Evolutionary conservation across 306 rosid genomes (phyloP), one percentile per base, ranked within the genome.

Genomic region (Rosa chinensis): DNA sequence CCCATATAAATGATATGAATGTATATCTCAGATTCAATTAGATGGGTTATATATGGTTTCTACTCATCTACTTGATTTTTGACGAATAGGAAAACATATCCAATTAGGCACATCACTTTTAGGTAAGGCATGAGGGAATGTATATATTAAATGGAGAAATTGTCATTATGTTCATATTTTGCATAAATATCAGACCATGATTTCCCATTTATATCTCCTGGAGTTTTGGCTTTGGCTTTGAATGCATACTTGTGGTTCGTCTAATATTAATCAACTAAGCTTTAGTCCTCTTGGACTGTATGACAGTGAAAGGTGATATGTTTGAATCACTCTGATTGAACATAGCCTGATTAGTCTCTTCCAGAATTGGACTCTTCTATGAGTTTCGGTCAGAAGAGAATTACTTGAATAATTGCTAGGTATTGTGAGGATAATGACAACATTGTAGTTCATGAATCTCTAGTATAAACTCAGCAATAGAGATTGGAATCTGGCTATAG

Each of bases 1-100:
- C 16, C 66, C 44, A 35, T 11, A 53, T n/a, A 8, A 55, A 53
- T 7, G 28, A 42, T 4, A 74, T 56, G 42, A 56, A 12, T 56
- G 52, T 59, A 14, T 74, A 64, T 16, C 45, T 42, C 16, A 42
- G 42, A 39, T n/a, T 40, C 25, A 25, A 56, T 42, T 42, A 42
- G 77, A 47, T 70, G 72, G 32, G 72, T 79, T 52, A n/a, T 14
- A 52, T 45, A 48, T 79, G 39, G 13, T 61, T 37, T 14, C 50
- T 61, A 25, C 50, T 72, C 32, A 7, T 77, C 49, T 66, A 12
- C 61, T 39, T 70, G 49, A 3, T 47, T 49, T 72, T 35, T 37
- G 72, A 68, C 50, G n/a, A 5, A 66, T 20, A 11, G 73, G 49
- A 47, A 77, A 50, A 37, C 14, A 66, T 8, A 62, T 76, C 72